Evolutionary conservation across 805 yeast genomes (phyloP), one percentile per base, ranked within the genome.

Genomic region (Wickerhamiella shivajii): DNA sequence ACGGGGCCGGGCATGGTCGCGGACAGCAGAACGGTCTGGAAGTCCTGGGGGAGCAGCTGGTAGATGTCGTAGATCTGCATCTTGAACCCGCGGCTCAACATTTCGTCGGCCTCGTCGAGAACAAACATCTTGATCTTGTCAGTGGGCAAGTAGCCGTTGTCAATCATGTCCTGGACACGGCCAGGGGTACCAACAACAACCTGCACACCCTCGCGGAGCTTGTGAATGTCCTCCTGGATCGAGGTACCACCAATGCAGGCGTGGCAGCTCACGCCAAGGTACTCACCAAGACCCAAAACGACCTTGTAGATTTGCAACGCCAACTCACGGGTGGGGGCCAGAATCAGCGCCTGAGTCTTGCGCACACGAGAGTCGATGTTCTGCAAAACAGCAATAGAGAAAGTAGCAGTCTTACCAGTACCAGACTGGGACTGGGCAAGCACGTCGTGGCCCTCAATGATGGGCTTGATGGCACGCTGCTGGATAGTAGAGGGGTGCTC

Each of bases 111-210:
- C 67, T 87, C 98, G 65, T 87, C 98, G 53, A 90, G 69, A 55
- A 87, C 75, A 63, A 90, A 72, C 92, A 90, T 83, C 67, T 84
- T 83, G 52, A 90, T 68, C 59, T 75, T 69, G 50, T 80, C 71
- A 44, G 93, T 77, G 56, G 65, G 74, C 60, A 90, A 74, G 62
- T 66, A 67, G 52, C 93, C 70, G 58, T 96, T 74, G 61, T 80
- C 79, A 55, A 90, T 85, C 87, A 90, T 83, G 60, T 90, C 97
- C 52, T 66, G 71, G 44, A 90, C 96, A 65, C 98, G 75, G 54
- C 98, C 98, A 49, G 98, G 98, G 39, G 98, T 90, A 56, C 97
- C 98, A 51, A 84, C 87, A 39, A 90, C 92, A 39, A 87, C 70
- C 64, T 87, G 96, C 44, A 79, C 92, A 47, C 93, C 93, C 44